phyloP scores from a whole-genome alignment of 2,329 filamentous ascomycete genomes.

The Trichoderma atroviride region DNA sequence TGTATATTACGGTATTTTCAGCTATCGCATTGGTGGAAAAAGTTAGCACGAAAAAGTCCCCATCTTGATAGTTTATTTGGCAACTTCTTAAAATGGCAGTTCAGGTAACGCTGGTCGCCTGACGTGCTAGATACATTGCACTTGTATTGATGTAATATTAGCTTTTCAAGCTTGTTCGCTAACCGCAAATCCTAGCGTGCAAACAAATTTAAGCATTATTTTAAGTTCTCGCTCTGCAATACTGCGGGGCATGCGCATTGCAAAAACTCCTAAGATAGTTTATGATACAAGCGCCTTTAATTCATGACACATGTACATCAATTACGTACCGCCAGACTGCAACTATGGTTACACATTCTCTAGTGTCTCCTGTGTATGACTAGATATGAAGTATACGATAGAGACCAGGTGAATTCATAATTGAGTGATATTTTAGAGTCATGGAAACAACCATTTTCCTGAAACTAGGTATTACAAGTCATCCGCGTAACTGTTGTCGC shows the following conservation, averaged over 20 bases:
- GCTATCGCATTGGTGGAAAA: background rate
- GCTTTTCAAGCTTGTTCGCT: background rate
- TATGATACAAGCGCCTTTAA: too few species aligned
- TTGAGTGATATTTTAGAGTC: too few species aligned
- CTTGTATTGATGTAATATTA: background rate
- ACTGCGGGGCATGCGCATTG: background rate
- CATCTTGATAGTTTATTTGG: too few species aligned
- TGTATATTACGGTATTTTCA: too few species aligned
- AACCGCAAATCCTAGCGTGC: background rate
- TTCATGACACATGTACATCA: too few species aligned
- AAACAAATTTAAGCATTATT: background rate
- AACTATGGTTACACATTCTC: background rate
- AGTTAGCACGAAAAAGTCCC: background rate
- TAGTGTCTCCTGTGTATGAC: too few species aligned
- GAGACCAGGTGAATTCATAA: too few species aligned
- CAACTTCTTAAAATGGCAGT: constrained; percentile 3
- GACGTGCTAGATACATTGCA: background rate
- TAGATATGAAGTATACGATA: too few species aligned
- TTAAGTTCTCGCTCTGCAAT: background rate
- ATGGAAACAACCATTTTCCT: too few species aligned
- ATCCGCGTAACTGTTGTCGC: too few species aligned
- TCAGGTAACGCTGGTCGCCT: background rate
- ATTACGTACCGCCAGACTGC: background rate
- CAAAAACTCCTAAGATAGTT: too few species aligned
- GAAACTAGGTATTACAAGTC: too few species aligned